Conservation (phyloP, 2,329 filamentous ascomycete species). For the Talaromyces marneffei region DNA sequence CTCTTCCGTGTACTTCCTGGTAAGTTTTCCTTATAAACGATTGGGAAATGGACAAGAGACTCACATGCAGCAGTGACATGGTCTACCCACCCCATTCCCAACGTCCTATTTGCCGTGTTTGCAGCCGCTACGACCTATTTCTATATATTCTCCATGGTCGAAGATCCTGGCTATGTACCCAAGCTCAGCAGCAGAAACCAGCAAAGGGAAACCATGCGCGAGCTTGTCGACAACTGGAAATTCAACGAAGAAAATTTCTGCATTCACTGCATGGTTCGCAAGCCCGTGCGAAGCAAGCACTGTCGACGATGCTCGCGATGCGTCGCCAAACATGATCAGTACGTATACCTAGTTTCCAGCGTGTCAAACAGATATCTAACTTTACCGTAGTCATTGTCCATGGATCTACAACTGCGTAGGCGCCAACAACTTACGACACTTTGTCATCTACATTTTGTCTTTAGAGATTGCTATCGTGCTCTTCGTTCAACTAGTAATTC, state of each 20-base stretch:
- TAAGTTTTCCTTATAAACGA: constrained; percentile 37
- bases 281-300: constrained; percentile 90
- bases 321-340: constrained; percentile 96
- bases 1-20: constrained; percentile 66
- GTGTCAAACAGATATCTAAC: constrained; percentile 10
- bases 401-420: constrained; percentile 98
- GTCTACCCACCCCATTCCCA: constrained; percentile 63
- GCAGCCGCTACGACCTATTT: constrained; percentile 72
- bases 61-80: constrained; percentile 55
- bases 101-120: constrained; percentile 64
- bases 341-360: constrained; percentile 38
- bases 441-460: constrained; percentile 79
- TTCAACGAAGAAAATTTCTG: constrained; percentile 96
- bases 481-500: constrained; percentile 66
- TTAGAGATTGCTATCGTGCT: constrained; percentile 69
- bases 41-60: constrained; percentile 13
- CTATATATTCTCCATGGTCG: constrained; percentile 76
- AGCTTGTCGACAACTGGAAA: constrained; percentile 76
- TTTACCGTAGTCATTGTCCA: constrained; percentile 71
- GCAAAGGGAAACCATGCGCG: constrained; percentile 82
- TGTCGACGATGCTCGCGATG: constrained; percentile 87
- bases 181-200: constrained; percentile 84
- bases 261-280: constrained; percentile 87
- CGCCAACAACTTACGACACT: constrained; percentile 92
- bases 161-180: constrained; percentile 88